Evolutionary conservation across 257 asterid genomes (phyloP).

Genomic region (Parsonsia alboflavescens): DNA sequence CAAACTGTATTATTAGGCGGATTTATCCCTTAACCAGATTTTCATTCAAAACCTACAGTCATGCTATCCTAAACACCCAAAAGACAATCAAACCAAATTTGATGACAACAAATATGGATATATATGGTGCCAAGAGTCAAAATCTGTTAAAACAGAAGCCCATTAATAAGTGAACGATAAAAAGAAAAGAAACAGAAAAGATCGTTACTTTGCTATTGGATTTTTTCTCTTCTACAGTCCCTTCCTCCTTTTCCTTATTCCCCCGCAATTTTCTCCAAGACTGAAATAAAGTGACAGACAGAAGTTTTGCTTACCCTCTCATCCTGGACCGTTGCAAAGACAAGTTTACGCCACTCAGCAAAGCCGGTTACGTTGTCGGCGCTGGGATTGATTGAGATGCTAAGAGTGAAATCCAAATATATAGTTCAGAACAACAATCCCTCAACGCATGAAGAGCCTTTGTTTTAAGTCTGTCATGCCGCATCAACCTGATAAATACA

Average conservation of each 20-base stretch:
- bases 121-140: not conserved
- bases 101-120: not conserved
- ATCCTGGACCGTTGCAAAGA: not conserved
- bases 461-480: no score
- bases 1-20: no score
- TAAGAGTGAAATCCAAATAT: no score
- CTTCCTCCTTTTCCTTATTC: not conserved
- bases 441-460: no score
- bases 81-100: not conserved
- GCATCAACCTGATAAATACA: no score
- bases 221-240: not conserved
- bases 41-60: not conserved
- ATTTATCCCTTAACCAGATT: not conserved
- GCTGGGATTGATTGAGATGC: not conserved
- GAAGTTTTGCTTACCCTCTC: not conserved
- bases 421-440: no score
- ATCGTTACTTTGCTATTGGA: not conserved
- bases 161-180: not conserved
- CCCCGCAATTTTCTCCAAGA: not conserved
- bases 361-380: not conserved
- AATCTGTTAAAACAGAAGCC: not conserved
- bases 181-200: not conserved
- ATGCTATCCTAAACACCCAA: not conserved
- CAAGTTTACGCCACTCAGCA: not conserved
- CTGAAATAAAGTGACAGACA: not conserved